phyloP scores from a whole-genome alignment of 1,284 basidiomycete species.

The Peniophora sp. region DNA sequence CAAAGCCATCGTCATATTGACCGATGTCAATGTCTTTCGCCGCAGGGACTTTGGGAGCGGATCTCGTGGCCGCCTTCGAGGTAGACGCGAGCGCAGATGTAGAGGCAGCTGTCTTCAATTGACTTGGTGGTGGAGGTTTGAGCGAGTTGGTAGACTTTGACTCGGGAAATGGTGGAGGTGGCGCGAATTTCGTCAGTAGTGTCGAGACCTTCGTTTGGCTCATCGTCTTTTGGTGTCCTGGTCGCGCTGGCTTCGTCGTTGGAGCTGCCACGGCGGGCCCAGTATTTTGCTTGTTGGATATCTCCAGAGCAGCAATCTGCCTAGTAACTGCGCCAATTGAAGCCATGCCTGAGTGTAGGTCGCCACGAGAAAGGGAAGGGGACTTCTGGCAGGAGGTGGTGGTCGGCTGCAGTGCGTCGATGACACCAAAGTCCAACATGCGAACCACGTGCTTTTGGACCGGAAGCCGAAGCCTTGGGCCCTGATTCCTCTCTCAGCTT shows the following conservation, averaged over 20 bases:
- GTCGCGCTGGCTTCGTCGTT: slow-evolving; percentile 17
- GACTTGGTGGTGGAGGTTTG: slow-evolving; percentile 1
- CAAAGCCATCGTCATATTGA: slow-evolving; percentile 80
- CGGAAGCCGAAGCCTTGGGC: too few relatives aligned
- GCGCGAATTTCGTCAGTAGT: slow-evolving; percentile 58
- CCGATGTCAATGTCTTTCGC: slow-evolving; percentile 57
- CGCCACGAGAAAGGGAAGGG: not conserved
- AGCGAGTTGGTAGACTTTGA: slow-evolving; percentile 10
- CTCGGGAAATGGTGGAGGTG: slow-evolving; percentile 38
- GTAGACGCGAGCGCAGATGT: slow-evolving; percentile 5
- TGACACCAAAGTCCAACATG: not conserved
- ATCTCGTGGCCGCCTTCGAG: slow-evolving; percentile 1
- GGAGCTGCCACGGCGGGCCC: slow-evolving; percentile 7
- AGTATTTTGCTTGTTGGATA: slow-evolving; percentile 33
- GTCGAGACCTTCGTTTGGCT: slow-evolving; percentile 53
- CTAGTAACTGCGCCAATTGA: slow-evolving; percentile 36
- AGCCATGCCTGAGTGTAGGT: slow-evolving; percentile 24
- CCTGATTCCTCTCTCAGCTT: too few relatives aligned
- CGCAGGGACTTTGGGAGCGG: slow-evolving; percentile 2
- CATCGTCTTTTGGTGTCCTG: slow-evolving; percentile 42
- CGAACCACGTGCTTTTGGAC: too few relatives aligned
- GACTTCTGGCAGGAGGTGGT: not conserved
- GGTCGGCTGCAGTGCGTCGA: not conserved
- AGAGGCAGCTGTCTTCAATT: slow-evolving; percentile 3
- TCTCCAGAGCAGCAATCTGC: slow-evolving; percentile 42